Conservation (phyloP, 306 rosid genomes). For the Dalbergia cochinchinensis region DNA sequence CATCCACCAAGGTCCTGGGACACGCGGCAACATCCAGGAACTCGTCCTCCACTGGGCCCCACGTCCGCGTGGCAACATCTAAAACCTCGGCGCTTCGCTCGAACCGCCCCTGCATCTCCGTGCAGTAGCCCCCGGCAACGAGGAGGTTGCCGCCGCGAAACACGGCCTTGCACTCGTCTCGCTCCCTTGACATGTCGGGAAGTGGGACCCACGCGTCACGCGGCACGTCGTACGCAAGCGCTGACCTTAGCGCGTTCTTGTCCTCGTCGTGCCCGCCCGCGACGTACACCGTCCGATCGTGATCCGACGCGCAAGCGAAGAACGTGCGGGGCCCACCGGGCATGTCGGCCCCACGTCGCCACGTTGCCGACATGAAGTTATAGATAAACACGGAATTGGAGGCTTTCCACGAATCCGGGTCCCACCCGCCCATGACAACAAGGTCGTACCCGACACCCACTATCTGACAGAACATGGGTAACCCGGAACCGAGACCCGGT, state of each 20-base stretch:
- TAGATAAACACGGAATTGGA: constrained; percentile 67
- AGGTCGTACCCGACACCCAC: constrained; percentile 63
- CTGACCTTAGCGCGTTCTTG: constrained; percentile 72
- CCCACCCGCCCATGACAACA: constrained; percentile 82
- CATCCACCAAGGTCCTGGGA: constrained; percentile 62
- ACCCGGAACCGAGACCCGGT: constrained; percentile 47
- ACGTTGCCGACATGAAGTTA: constrained; percentile 52
- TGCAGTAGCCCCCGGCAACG: constrained; percentile 68
- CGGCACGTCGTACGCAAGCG: constrained; percentile 61
- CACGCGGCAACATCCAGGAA: constrained; percentile 54
- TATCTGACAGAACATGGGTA: constrained; percentile 75
- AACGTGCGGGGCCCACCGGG: constrained; percentile 71
- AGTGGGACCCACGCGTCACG: constrained; percentile 56
- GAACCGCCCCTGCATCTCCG: constrained; percentile 78
- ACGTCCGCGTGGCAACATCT: constrained; percentile 52
- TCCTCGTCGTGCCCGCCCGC: constrained; percentile 79
- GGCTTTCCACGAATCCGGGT: constrained; percentile 65
- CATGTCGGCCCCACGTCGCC: constrained; percentile 79
- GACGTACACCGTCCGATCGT: constrained; percentile 49
- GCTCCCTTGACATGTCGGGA: constrained; percentile 68
- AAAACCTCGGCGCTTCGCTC: constrained; percentile 69
- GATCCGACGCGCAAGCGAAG: constrained; percentile 66
- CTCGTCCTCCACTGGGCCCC: constrained; percentile 55
- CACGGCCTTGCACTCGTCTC: constrained; percentile 75
- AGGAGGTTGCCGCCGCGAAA: constrained; percentile 50